phyloP scores from a whole-genome alignment of 805 yeast genomes.

The Schwanniomyces polymorphus region DNA sequence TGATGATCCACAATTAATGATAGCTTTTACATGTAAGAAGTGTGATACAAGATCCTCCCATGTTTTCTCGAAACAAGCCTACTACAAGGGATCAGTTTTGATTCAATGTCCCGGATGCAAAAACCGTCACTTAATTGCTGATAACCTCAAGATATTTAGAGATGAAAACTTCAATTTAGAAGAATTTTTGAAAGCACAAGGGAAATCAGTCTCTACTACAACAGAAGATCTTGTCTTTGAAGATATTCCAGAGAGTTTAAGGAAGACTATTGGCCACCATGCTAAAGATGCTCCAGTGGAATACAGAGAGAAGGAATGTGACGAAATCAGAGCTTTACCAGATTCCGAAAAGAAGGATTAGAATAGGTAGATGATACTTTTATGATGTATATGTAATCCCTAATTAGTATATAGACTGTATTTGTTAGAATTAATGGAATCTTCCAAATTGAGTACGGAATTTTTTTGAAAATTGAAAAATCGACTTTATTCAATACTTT shows the following conservation, averaged over 20 bases:
- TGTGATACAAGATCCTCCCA: constrained; percentile 85
- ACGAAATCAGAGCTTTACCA: constrained; percentile 4
- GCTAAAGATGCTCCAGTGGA: constrained; percentile 68
- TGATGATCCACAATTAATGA: constrained; percentile 78
- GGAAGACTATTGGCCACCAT: constrained; percentile 55
- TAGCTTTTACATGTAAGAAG: constrained; percentile 89
- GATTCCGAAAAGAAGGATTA: constrained; percentile 1
- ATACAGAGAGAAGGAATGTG: constrained; percentile 11
- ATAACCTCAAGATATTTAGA: constrained; percentile 66
- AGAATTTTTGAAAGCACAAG: constrained; percentile 73
- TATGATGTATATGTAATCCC: not conserved
- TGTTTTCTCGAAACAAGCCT: constrained; percentile 90
- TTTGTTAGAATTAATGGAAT: not conserved
- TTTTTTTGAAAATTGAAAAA: not conserved
- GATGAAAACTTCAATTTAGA: constrained; percentile 77
- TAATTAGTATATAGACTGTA: not conserved
- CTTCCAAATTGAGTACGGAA: not conserved
- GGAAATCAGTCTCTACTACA: constrained; percentile 67
- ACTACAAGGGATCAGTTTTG: constrained; percentile 79
- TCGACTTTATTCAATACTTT: not conserved
- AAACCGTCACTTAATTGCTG: constrained; percentile 87
- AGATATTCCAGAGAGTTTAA: constrained; percentile 61
- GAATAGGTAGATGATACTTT: not conserved
- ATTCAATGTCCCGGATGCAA: constrained; percentile 92
- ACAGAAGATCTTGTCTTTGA: constrained; percentile 70